phyloP scores from a whole-genome alignment of 192 early-diverging fungal genomes.

The Umbelopsis sp. region DNA sequence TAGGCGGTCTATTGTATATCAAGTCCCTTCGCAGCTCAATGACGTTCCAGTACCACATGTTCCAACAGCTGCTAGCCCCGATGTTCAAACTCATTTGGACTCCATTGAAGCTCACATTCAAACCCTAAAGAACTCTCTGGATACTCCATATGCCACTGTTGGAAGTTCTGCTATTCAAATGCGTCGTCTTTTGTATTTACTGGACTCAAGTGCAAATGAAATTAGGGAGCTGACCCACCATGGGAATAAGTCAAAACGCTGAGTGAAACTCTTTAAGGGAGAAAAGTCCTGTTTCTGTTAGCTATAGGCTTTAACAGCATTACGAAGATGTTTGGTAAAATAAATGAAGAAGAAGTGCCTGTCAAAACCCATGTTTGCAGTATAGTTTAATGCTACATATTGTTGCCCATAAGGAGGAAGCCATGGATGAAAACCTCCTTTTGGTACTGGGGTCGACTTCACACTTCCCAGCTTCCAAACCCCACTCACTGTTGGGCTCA shows the following conservation, averaged over 20 bases:
- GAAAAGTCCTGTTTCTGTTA: background rate
- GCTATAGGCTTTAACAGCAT: background rate
- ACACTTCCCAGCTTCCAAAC: background rate
- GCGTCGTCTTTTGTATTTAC: conserved; percentile 12
- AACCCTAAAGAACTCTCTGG: background rate
- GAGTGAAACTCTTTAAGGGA: background rate
- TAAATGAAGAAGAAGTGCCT: conserved; percentile 1
- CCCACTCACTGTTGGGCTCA: background rate
- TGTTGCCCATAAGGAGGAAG: conserved; percentile 17
- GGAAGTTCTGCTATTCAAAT: conserved; percentile 8
- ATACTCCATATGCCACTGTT: background rate
- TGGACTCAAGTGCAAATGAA: conserved; percentile 14
- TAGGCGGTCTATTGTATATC: background rate
- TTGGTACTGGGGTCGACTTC: background rate
- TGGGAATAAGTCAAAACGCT: background rate
- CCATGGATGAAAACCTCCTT: conserved; percentile 6
- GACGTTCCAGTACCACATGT: background rate
- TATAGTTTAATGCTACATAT: background rate
- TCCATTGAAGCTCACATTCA: conserved; percentile 3
- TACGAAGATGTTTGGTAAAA: background rate
- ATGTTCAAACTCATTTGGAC: conserved; percentile 4
- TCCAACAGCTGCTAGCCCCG: background rate
- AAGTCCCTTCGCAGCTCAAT: background rate
- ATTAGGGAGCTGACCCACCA: conserved; percentile 4
- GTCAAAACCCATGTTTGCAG: background rate